These are phyloP conservation scores for Nitzschia sp. DNA, from an alignment of 108 stramenopile species.

Conservation along the genomic window DNA sequence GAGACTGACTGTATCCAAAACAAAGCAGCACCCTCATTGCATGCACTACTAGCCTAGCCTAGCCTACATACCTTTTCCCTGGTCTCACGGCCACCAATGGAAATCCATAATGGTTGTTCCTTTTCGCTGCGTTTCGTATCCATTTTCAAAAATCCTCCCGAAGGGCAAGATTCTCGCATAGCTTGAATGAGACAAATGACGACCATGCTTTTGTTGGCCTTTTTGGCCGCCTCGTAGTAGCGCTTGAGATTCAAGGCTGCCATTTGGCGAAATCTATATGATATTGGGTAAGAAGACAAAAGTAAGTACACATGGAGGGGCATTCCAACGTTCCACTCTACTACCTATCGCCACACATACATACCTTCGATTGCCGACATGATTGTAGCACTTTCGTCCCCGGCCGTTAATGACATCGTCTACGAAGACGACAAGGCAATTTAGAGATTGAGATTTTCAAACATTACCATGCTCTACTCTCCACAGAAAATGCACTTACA, in stretches of 20 bases:
- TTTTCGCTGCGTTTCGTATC: slow-evolving; percentile 6
- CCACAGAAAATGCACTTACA: not conserved
- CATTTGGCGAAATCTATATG: slow-evolving; percentile 23
- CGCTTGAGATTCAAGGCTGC: slow-evolving; percentile 25
- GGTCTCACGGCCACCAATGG: slow-evolving; percentile 13
- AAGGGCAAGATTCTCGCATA: slow-evolving; percentile 20
- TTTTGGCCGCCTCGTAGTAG: slow-evolving; percentile 14
- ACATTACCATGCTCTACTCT: not conserved
- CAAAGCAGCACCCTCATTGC: no score
- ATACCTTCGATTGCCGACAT: slow-evolving; percentile 20
- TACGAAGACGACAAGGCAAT: no score
- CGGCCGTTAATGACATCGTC: slow-evolving; percentile 25
- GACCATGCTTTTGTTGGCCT: slow-evolving; percentile 20
- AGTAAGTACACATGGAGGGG: not conserved
- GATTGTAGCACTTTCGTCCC: slow-evolving; percentile 18
- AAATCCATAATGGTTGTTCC: slow-evolving; percentile 14
- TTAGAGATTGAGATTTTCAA: no score
- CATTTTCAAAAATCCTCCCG: slow-evolving; percentile 23
- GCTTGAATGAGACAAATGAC: slow-evolving; percentile 14
- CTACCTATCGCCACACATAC: not conserved
- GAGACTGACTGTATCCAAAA: no score
- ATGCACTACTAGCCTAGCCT: no score
- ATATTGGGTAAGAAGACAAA: not conserved
- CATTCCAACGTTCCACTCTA: slow-evolving; percentile 9
- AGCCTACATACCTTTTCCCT: slow-evolving; percentile 29